Conservation (phyloP, 78 protist genomes). For the Anaeramoeba flamelloides region DNA sequence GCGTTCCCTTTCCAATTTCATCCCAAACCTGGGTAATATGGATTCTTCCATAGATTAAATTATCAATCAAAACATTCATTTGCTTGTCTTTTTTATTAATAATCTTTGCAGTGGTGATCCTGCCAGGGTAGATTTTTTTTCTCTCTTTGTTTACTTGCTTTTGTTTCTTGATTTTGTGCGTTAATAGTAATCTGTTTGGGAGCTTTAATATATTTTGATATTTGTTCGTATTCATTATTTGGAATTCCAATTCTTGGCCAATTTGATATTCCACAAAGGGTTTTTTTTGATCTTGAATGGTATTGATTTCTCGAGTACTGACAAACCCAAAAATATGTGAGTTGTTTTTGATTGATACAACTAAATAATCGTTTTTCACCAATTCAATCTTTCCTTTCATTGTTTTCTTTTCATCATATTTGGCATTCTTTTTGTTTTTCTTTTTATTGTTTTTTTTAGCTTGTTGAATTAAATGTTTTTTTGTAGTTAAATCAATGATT, state of each 20-base stretch:
- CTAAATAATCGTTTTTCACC: not conserved
- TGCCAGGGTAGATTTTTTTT: not conserved
- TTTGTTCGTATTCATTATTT: not conserved
- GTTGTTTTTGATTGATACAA: not conserved
- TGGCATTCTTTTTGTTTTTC: not conserved
- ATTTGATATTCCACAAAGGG: not conserved
- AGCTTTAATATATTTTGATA: not conserved
- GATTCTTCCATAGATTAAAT: not conserved
- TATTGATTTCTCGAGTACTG: not conserved
- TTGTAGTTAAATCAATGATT: not conserved
- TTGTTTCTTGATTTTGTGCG: not conserved
- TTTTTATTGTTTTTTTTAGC: too few relatives aligned
- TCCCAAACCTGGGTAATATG: not conserved
- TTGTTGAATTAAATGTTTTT: not conserved
- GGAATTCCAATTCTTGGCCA: not conserved
- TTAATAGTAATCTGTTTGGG: not conserved
- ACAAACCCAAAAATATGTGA: not conserved
- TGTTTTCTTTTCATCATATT: not conserved
- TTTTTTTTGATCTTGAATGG: not conserved
- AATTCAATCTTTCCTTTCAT: not conserved
- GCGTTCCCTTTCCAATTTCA: not conserved
- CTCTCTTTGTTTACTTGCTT: not conserved
- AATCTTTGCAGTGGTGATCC: not conserved
- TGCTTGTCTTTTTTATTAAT: not conserved
- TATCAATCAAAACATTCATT: not conserved